phyloP scores from a whole-genome alignment of 164 flowering plant genomes.

The Vitis rotundifolia region DNA sequence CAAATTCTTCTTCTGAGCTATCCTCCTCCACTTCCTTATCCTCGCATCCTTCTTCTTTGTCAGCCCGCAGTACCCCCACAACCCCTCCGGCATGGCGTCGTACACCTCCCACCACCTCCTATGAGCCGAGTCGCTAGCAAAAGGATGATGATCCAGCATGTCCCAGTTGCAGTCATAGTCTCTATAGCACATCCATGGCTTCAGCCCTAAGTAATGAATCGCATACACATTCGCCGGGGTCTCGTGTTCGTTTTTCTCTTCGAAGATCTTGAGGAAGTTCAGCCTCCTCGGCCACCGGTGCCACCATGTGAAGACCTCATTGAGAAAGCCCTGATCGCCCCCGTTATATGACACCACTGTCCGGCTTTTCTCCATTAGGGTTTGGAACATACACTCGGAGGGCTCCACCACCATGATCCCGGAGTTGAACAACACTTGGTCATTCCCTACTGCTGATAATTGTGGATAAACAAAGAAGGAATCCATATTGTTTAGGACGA shows the following conservation, averaged over 20 bases:
- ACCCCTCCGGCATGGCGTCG: conserved; percentile 45
- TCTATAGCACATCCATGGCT: conserved; percentile 87
- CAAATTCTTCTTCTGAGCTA: conserved; percentile 31
- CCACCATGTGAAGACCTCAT: conserved; percentile 89
- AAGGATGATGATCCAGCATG: conserved; percentile 20
- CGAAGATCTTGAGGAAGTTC: conserved; percentile 46
- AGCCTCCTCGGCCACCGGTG: conserved; percentile 53
- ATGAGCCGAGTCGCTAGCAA: conserved; percentile 70
- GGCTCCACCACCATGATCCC: conserved; percentile 84
- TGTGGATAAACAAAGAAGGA: conserved; percentile 57
- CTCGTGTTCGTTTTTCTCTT: background rate
- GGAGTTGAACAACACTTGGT: conserved; percentile 56
- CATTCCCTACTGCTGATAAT: conserved; percentile 56
- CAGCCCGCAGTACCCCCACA: conserved; percentile 51
- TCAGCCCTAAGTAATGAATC: conserved; percentile 72
- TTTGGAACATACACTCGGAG: conserved; percentile 55
- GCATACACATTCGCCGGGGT: conserved; percentile 28
- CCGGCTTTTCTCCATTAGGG: conserved; percentile 39
- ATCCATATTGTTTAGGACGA: conserved; percentile 61
- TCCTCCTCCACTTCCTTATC: conserved; percentile 36
- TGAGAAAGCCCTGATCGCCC: conserved; percentile 86
- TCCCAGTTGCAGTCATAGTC: conserved; percentile 96
- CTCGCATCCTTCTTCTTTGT: conserved; percentile 27
- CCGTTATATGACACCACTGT: conserved; percentile 60
- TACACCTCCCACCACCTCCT: conserved; percentile 71